Base-by-base conservation (phyloP, 164 flowering plant genomes). In the Chimonanthus salicifolius region DNA sequence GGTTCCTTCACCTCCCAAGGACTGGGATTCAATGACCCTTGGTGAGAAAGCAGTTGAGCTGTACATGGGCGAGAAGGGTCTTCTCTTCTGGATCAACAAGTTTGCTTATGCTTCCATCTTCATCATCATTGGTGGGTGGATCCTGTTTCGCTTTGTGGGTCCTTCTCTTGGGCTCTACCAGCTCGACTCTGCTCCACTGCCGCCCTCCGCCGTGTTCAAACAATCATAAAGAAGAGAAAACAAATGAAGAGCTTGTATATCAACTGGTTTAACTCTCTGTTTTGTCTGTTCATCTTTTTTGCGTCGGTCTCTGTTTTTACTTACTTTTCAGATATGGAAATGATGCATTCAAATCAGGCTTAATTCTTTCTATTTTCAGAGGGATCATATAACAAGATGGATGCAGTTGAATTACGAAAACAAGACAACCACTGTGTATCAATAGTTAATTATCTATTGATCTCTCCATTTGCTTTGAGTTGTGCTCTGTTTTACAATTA, bases 51-150 rank as follows among this genome's bases (percentile, higher is more conserved):
- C 92, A 0, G 33, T 85, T 49, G 94, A 94, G 76, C 77, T 91
- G 54, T 94, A 90, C 58, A 74, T 91, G 83, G 97, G 98, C 3
- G 97, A 92, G 72, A 92, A 89, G 78, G 97, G 98, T 6, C 2
- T 80, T 48, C 85, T 94, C 69, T 92, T 86, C 76, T 94, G 99
- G 99, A 88, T 92, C 58, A 94, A 94, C 87, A 54, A 54, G 78
- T 87, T 91, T 72, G 99, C 99, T 7, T 94, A 91, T 63, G 99
- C 97, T 47, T 92, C 98, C 69, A 91, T 91, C 49, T 93, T 77
- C 80, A 84, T 89, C 49, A 76, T 88, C 58, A 90, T 93, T 5
- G 97, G 98, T 45, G 95, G 78, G 62, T 94, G 98, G 97, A 90
- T 94, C 20, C 69, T 89, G 64, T 90, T 92, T 78, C 83, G 98